phyloP scores from a whole-genome alignment of 2,329 filamentous ascomycete species.

The Aspergillus arachidicola region DNA sequence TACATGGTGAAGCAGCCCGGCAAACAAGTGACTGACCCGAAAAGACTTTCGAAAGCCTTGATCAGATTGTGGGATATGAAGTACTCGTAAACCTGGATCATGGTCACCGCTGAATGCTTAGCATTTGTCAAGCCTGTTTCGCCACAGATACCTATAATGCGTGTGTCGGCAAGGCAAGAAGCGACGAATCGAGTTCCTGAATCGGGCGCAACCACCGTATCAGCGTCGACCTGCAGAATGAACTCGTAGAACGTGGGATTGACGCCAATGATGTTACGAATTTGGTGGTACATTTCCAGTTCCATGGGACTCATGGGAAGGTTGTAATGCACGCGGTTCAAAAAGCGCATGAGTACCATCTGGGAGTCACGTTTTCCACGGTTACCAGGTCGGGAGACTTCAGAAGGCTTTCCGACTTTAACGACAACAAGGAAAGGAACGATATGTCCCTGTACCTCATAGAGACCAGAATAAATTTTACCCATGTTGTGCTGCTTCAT shows the following conservation, averaged over 20 bases:
- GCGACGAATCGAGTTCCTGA: conserved; percentile 91
- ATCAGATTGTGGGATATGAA: conserved; percentile 97
- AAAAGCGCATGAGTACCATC: conserved; percentile 97
- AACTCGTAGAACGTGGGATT: conserved; percentile 99
- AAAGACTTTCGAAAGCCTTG: conserved; percentile 96
- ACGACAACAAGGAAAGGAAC: conserved; percentile 96
- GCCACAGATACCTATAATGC: conserved; percentile 90
- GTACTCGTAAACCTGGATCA: conserved; percentile 99
- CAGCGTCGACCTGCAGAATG: conserved; percentile 93
- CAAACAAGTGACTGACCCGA: conserved; percentile 95
- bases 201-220: conserved; percentile 89
- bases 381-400: conserved; percentile 79
- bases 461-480: conserved; percentile 96
- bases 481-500: conserved; percentile 99
- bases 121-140: conserved; percentile 93
- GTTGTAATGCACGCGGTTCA: conserved; percentile 98
- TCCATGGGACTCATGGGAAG: conserved; percentile 93
- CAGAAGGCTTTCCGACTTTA: conserved; percentile 87
- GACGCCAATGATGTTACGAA: conserved; percentile 97
- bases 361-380: conserved; percentile 99
- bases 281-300: conserved; percentile 97
- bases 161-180: conserved; percentile 86
- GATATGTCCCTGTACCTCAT: conserved; percentile 97
- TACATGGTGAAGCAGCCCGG: conserved; percentile 99
- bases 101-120: conserved; percentile 90